These are phyloP conservation scores for Parastagonospora nodorum DNA, from an alignment of 2,329 filamentous ascomycete genomes.

Conservation along the genomic window DNA sequence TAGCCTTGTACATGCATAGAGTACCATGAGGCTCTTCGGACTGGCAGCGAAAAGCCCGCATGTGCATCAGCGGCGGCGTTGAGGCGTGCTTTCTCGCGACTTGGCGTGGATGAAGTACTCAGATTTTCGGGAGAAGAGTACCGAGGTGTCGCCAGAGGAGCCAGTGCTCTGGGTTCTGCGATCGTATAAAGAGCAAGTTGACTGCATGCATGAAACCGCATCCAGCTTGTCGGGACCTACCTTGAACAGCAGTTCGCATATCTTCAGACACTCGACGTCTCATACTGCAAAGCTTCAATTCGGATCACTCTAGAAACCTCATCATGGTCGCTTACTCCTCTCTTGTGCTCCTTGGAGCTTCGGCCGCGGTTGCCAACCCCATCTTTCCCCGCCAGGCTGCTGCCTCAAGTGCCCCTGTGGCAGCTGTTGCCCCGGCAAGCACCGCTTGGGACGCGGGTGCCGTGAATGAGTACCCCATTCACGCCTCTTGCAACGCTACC, in stretches of 20 bases:
- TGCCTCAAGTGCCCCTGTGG: constrained; percentile 28
- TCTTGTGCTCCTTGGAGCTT: constrained; percentile 33
- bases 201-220: constrained; percentile 15
- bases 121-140: constrained; percentile 22
- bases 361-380: constrained; percentile 34
- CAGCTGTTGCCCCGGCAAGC: constrained; percentile 20
- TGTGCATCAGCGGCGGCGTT: constrained; percentile 5
- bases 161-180: neutral
- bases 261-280: constrained; percentile 3
- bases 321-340: constrained; percentile 30
- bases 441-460: constrained; percentile 46
- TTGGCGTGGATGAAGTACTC: constrained; percentile 13
- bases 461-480: constrained; percentile 57
- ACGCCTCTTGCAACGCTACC: constrained; percentile 69
- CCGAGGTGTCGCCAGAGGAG: constrained; percentile 8
- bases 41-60: constrained; percentile 5
- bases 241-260: constrained; percentile 23
- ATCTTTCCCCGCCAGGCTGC: constrained; percentile 22
- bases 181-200: constrained; percentile 27
- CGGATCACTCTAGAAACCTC: constrained; percentile 3
- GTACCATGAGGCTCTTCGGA: constrained; percentile 11
- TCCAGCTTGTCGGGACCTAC: constrained; percentile 27
- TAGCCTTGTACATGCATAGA: constrained; percentile 8
- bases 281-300: constrained; percentile 6
- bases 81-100: constrained; percentile 18